Base-by-base conservation (phyloP, 208 protist genomes). In the Acanthamoeba divionensis region DNA sequence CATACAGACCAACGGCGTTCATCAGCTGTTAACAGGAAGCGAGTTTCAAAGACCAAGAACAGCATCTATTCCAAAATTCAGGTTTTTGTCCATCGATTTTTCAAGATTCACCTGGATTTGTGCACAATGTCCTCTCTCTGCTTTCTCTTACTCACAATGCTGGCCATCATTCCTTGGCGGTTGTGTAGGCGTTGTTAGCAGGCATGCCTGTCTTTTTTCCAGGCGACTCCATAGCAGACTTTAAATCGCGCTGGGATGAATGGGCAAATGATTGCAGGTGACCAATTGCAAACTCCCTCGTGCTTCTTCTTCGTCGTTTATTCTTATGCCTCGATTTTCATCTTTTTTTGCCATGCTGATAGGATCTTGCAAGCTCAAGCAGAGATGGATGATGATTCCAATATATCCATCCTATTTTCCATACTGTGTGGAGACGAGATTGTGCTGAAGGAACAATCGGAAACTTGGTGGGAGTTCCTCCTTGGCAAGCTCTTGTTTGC, bases 181-280 rank as follows among this genome's bases (percentile, higher is more conserved):
- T 41, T 41, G 36, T 41, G 36, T 41, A 41, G 52, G 33, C 47
- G 47, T 31, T 85, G 29, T 57, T 85, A 12, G 65, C 60, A 57
- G 33, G 65, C 7, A 85, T 41, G 26, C 75, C 75, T 38, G 54
- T 85, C n/a, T 65, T 66, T 41, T 57, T 21, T 44, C 5, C 24
- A 9, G 75, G 75, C 33, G 75, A 85, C 10, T 65, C 75, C 2
- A 33, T 60, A 50, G 26, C 48, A 2, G 52, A 85, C 10, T 85
- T 85, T 26, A 57, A 85, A 38, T 29, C 75, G n/a, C 24, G 15
- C 54, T 85, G 75, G 52, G 75, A 85, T 4, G 31, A 60, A 38
- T 85, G 75, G 75, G 54, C 54, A 36, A 57, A 50, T 13, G 75
- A 85, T 24, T 85, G 75, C 75, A 50, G 75, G 75, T 85, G 65